These are phyloP conservation scores for Phyllostachys edulis DNA, from an alignment of 176 grass and related monocot genomes.

Conservation along the genomic window DNA sequence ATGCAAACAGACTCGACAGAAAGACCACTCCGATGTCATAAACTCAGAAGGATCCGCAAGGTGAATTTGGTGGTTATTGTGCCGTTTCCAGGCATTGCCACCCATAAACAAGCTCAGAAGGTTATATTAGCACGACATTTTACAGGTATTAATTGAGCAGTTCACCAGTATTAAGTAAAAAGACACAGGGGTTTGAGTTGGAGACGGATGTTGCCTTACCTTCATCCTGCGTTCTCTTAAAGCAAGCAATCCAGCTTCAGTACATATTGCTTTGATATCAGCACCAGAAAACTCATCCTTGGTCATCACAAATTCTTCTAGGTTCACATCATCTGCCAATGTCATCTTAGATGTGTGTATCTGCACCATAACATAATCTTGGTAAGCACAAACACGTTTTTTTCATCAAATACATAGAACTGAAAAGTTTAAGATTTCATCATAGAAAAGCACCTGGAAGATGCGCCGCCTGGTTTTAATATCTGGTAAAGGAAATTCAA, in stretches of 20 bases:
- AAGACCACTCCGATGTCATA: neutral
- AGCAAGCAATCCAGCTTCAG: constrained; percentile 82
- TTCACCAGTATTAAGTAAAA: neutral
- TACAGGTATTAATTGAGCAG: neutral
- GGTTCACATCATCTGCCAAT: constrained; percentile 71
- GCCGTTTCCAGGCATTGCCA: neutral
- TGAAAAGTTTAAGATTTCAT: neutral
- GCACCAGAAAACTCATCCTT: constrained; percentile 89
- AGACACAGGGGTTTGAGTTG: neutral
- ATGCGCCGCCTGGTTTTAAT: constrained; percentile 78
- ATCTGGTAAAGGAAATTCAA: constrained; percentile 82
- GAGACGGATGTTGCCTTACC: constrained; percentile 33
- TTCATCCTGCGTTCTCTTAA: constrained; percentile 84
- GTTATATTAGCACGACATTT: neutral
- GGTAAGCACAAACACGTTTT: constrained; percentile 3
- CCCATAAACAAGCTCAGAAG: neutral
- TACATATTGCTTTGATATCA: constrained; percentile 87
- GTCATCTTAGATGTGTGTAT: constrained; percentile 91
- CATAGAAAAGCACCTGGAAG: constrained; percentile 52
- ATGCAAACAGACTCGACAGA: neutral
- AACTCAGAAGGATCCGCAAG: neutral
- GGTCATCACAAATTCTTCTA: constrained; percentile 81
- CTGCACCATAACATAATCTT: constrained; percentile 23
- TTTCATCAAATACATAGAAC: neutral
- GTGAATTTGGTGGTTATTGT: neutral